Base-by-base conservation (phyloP, 106 monocot genomes). In the Gastrodia elata region DNA sequence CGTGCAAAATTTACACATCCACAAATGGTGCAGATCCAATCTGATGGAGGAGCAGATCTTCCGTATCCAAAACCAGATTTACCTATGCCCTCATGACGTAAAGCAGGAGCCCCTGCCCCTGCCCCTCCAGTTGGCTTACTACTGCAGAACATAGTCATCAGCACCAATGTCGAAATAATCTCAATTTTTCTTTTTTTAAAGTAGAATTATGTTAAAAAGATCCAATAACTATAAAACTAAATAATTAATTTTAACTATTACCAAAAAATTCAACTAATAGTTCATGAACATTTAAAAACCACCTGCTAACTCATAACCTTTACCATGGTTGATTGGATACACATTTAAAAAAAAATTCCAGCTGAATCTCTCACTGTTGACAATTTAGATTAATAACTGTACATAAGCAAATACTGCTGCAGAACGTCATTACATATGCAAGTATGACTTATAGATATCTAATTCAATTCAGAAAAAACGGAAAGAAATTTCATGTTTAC, bases 1-100 rank as follows among this genome's bases (percentile, higher is more conserved):
- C 97, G 93, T 49, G 97, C 97, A 85, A 97, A 97, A 85, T 97
- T 97, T 80, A 93, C 70, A 78, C 97, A 97, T 16, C 92, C 90
- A 88, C 96, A 97, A 36, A 97, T 90, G 14, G 77, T 83, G 70
- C 96, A 97, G 74, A 97, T 90, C 92, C 96, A 97, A 73, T 97
- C 96, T 83, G 84, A 90, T 70, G 77, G 74, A 73, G 75, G 71
- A 73, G 70, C 39, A 69, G 57, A 83, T 78, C 75, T 87, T 37
- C 80, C 70, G 24, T 83, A 73, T 37, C 83, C 91, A 86, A 78
- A 75, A 14, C 84, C 68, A 72, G 84, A 67, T 83, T 78, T 93
- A 6, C 34, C 58, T 69, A 67, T n/a, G 57, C 74, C 86, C 73
- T 92, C 92, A 26, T 77, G 82, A 75, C 82, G 84, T 61, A 74